Evolutionary conservation across 768 basidiomycete species (phyloP).

Genomic region (Leccinum boreale): DNA sequence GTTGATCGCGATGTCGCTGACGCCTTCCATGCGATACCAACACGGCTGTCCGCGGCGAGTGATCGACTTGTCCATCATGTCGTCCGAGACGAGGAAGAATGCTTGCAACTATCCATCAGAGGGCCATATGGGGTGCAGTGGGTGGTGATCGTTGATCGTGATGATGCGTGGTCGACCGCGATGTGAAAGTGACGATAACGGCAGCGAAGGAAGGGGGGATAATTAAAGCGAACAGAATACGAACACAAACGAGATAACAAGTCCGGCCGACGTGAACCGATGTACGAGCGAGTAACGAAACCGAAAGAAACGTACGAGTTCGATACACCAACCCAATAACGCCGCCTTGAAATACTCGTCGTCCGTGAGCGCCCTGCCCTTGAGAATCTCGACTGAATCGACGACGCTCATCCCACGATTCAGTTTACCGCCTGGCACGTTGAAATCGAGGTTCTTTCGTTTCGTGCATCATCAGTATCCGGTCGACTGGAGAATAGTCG

Average conservation of each 20-base stretch:
- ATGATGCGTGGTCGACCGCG: background rate
- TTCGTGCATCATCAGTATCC: conserved; percentile 68
- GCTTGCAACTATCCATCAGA: conserved; percentile 60
- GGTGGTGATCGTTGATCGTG: background rate
- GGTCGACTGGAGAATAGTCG: conserved; percentile 39
- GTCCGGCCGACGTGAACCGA: background rate
- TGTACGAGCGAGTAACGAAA: background rate
- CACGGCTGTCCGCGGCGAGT: conserved; percentile 94
- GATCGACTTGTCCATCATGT: conserved; percentile 95
- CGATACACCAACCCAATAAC: conserved; percentile 92
- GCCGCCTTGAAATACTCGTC: conserved; percentile 89
- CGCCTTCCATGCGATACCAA: conserved; percentile 72
- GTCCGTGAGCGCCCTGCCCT: conserved; percentile 64
- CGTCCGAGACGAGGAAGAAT: conserved; percentile 89
- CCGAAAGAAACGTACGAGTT: conserved; percentile 61
- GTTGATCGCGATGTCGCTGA: conserved; percentile 86
- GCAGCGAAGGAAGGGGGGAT: background rate
- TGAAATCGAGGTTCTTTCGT: conserved; percentile 86
- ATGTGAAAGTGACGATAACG: background rate
- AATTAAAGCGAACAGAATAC: background rate
- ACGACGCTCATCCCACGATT: conserved; percentile 97
- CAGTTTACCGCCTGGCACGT: conserved; percentile 94
- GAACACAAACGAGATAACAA: background rate
- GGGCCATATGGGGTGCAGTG: background rate
- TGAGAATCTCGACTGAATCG: conserved; percentile 87